Evolutionary conservation across 345 rosid species (phyloP), one percentile per base, ranked within the genome.

Genomic region (Salix dunnii): DNA sequence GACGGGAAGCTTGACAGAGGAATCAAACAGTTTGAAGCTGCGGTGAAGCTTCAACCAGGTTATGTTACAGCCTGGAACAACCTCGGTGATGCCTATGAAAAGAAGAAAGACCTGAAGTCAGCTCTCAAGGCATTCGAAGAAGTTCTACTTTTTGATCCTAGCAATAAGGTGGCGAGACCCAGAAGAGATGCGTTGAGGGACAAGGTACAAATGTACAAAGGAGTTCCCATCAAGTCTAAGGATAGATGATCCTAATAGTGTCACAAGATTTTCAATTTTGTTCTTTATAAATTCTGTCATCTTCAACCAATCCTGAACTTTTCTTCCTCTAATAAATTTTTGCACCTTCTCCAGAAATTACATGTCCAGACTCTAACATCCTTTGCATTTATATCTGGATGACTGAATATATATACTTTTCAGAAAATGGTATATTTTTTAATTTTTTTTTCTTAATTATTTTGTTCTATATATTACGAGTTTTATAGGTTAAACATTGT

Each of bases 11-110:
- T 91, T 7, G 99, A 96, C 43, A 96, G 90, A 84, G 99, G 97
- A 70, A 91, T 91, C 43, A 80, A 78, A 38, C 96, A 93, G 79
- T 91, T 95, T 60, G 97, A 91, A 82, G 87, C 84, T 63, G 97
- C 98, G 2, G 97, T 93, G 83, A 90, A 91, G 88, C 76, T 93
- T 73, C 98, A 93, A 72, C 98, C 98, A 0, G 98, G 98, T 65
- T 96, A 96, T 71, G 99, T 93, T 71, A 93, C 94, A 9, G 99
- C 98, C 51, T 96, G 98, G 99, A 96, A 93, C 89, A 93, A 96
- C 85, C 98, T 96, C 38, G 99, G 99, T 9, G 98, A 96, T 78
- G 99, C 99, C 28, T 90, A 89, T 35, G 98, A 93, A 89, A 87
- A 93, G 94, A 93, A 89, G 70, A 91, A 91, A 49, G 96, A 96